Evolutionary conservation across 768 basidiomycete genomes (phyloP), one percentile per base, ranked within the genome.

Genomic region (Trametes villosa): DNA sequence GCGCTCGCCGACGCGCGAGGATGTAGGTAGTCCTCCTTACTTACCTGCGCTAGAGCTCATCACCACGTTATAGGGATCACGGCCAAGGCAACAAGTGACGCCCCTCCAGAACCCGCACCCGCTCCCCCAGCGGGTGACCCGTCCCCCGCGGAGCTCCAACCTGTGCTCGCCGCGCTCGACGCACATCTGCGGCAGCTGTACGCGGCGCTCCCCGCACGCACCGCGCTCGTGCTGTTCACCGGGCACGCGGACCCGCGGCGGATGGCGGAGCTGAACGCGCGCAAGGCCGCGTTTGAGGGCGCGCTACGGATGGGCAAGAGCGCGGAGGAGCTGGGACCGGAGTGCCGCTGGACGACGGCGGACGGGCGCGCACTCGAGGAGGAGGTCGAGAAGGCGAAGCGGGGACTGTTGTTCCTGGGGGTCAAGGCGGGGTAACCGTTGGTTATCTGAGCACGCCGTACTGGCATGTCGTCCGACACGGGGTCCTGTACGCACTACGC

Each of bases 171-270:
- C 0, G 66, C 76, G 0, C 79, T 97, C 36, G 83, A 96, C 73
- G 68, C 68, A 0, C 87, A 86, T 8, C 81, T 98, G 4, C 72
- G 74, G 36, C 68, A 75, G 2, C 75, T 98, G 0, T 86, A 96
- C 68, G 76, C 81, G 0, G 72, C 86, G 0, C 82, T 98, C 0
- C 94, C 95, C 0, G 71, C 87, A 2, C 85, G 87, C 22, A 93
- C 95, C 0, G 94, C 94, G 0, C 72, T 98, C 22, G 75, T 98
- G 53, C 78, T 98, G 38, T 87, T 97, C 69, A 92, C 90, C 0
- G 95, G 96, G 1, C 94, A 98, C 69, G 86, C 87, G 0, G 92
- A 97, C 71, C 95, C 96, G 0, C 84, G 92, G 0, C 77, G 73
- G 8, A 94, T 96, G 92, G 78, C 89, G 3, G 72, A 80, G 26